Percentiles rank a stretch among this genome's conserved stretches.
These are phyloP conservation scores for Sporothrix euskadiensis DNA, from an alignment of 2,329 filamentous ascomycete genomes.

Conservation along the genomic window DNA sequence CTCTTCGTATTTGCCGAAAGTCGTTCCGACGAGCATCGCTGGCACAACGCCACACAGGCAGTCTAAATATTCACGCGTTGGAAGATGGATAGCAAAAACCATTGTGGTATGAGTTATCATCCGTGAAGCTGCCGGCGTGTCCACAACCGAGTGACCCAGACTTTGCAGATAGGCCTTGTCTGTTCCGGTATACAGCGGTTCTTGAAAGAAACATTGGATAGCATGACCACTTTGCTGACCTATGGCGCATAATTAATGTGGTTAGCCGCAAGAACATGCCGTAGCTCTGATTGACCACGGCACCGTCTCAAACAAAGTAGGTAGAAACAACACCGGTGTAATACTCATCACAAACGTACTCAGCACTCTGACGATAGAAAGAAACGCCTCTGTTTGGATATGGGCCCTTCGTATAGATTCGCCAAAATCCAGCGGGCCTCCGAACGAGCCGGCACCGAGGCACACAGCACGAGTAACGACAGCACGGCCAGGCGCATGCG, in stretches of 20 bases:
- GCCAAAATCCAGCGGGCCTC: slow-evolving; percentile 52
- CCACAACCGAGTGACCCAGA: slow-evolving; percentile 55
- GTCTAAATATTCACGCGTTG: slow-evolving; percentile 53
- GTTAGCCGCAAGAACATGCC: background rate
- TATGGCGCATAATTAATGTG: slow-evolving; percentile 17
- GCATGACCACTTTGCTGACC: slow-evolving; percentile 34
- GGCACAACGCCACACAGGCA: slow-evolving; percentile 52
- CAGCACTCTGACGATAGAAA: slow-evolving; percentile 48
- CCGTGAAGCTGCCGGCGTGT: slow-evolving; percentile 55
- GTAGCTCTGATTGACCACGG: no score
- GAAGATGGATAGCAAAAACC: slow-evolving; percentile 64
- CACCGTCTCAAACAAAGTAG: background rate
- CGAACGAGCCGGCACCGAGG: slow-evolving; percentile 58
- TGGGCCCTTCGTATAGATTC: slow-evolving; percentile 50
- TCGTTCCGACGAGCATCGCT: slow-evolving; percentile 59
- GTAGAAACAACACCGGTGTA: background rate
- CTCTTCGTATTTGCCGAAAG: slow-evolving; percentile 53
- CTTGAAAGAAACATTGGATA: slow-evolving; percentile 55
- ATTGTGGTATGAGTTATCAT: slow-evolving; percentile 52
- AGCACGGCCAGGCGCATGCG: slow-evolving; percentile 32
- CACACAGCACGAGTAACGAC: slow-evolving; percentile 51
- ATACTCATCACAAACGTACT: slow-evolving; percentile 38
- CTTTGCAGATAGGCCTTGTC: slow-evolving; percentile 55
- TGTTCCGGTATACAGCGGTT: slow-evolving; percentile 52
- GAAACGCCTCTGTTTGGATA: slow-evolving; percentile 56